Base-by-base conservation (phyloP, 1,139 yeast genomes). In the Protomyces pachydermus region DNA sequence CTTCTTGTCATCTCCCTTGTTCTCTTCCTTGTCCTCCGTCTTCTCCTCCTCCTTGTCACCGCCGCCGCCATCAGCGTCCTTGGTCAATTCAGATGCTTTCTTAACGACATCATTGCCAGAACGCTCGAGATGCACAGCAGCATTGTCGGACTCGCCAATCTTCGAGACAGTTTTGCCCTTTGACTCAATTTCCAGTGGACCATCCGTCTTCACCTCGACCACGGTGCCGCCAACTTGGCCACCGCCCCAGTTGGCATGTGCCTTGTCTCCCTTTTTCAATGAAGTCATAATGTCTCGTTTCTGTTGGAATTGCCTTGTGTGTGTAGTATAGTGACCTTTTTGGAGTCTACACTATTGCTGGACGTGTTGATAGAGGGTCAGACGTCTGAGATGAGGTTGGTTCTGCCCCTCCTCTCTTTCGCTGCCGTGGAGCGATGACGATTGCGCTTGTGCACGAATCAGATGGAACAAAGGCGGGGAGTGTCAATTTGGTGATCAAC, bases 221-320 rank as follows among this genome's bases (percentile, higher is more conserved):
- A 58, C 62, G 25, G 62, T 58, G 16, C 62, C 62, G 37, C 46
- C 62, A 34, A 58, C 62, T 54, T 58, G 42, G 46, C 62, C 62
- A 12, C 62, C 62, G 45, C 62, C 62, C 62, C 62, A 58, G 42
- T 58, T 55, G 32, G 62, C 62, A 28, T 58, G 62, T 39, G 62
- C 62, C 56, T 58, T 58, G 56, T 58, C 62, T 16, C 62, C 62
- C 39, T 51, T 50, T 25, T 58, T 58, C 39, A 58, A 39, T 39
- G 39, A 50, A n/a, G 62, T 58, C n/a, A 48, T 55, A 25, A 48
- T 52, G 38, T 23, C 42, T 18, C n/a, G 28, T 20, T 37, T 5
- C 12, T 10, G 2, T 8, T 53, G 34, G 34, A n/a, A 28, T 28
- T 28, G 32, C 32, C 53, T 18, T 25, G 53, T 28, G 32, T 28